Evolutionary conservation across 2,329 filamentous ascomycete species (phyloP), one percentile per base, ranked within the genome.

Genomic region (Fusarium poae): DNA sequence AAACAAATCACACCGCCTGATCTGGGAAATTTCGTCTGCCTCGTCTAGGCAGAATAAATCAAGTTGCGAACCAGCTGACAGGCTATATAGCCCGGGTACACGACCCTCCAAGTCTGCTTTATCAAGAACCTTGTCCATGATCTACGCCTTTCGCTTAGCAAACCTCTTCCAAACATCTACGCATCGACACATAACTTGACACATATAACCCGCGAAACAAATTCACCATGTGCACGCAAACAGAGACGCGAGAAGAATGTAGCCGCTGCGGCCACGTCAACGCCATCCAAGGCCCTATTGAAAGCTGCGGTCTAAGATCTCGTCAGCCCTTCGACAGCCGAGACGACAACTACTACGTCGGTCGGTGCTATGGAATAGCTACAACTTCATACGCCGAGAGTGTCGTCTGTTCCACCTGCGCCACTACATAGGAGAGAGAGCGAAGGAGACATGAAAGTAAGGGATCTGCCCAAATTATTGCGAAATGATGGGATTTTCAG

Each of bases 61-160:
- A 67, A 46, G 49, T 57, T 70, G 63, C 67, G 53, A 54, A 60
- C 67, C 67, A 67, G 62, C 62, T 70, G 62, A 67, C 53, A 32
- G 35, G 40, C 37, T 70, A 59, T 64, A 69, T 69, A 65, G 65
- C 29, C 18, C 45, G 54, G 60, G 50, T 23, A 45, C 53, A 50
- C 13, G 49, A 58, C 40, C 59, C 65, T 62, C 59, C 37, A 55
- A 40, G 12, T 20, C 35, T 32, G 25, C 10, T 27, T 45, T 23
- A 30, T 18, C 51, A 32, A 34, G 30, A 42, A 65, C 37, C 29
- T 48, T 42, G 39, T 37, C 51, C 34, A 46, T 55, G 21, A 35
- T 44, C 25, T 29, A 30, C 39, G 21, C 27, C 10, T 34, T 32
- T 21, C 39, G 48, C 18, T 13, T 45, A 44, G 29, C 44, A 45